phyloP scores from a whole-genome alignment of 495 filamentous ascomycete genomes.

The Aspergillus indologenus region DNA sequence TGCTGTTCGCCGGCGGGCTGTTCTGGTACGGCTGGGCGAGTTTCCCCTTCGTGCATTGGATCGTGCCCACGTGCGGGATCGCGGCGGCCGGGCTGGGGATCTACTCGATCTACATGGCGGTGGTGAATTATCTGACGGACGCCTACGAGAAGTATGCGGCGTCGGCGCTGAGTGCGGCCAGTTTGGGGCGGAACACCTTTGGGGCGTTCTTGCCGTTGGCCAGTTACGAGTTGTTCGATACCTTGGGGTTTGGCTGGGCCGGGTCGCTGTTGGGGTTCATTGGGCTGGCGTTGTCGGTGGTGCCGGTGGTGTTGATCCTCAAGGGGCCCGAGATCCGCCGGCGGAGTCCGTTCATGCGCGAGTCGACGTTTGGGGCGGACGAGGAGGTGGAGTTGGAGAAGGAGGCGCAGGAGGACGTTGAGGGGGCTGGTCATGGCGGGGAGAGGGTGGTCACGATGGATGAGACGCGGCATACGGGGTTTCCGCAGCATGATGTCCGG shows the following conservation, averaged over 20 bases:
- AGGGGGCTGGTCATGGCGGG: neutral
- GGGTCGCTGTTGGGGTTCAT: slow-evolving; percentile 42
- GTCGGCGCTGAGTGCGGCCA: slow-evolving; percentile 35
- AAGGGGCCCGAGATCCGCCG: slow-evolving; percentile 36
- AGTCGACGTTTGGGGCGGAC: slow-evolving; percentile 26
- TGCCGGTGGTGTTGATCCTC: slow-evolving; percentile 36
- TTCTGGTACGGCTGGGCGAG: slow-evolving; percentile 46
- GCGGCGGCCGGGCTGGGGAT: slow-evolving; percentile 36
- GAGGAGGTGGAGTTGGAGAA: slow-evolving; percentile 17
- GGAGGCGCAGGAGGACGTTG: slow-evolving; percentile 11
- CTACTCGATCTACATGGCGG: slow-evolving; percentile 47
- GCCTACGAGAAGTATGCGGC: slow-evolving; percentile 44
- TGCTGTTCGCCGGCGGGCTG: slow-evolving; percentile 39
- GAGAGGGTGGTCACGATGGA: neutral
- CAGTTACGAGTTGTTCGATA: slow-evolving; percentile 33
- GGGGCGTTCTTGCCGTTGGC: slow-evolving; percentile 40
- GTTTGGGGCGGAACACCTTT: slow-evolving; percentile 34
- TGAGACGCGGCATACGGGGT: neutral
- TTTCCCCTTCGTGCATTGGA: slow-evolving; percentile 35
- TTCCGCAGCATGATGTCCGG: neutral
- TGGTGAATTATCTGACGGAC: slow-evolving; percentile 47
- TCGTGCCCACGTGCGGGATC: slow-evolving; percentile 39
- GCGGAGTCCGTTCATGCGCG: slow-evolving; percentile 38
- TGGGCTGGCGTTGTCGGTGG: slow-evolving; percentile 32
- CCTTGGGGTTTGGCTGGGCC: slow-evolving; percentile 45